Conservation (phyloP, 2,329 filamentous ascomycete genomes). For the Purpureocillium takamizusanense region DNA sequence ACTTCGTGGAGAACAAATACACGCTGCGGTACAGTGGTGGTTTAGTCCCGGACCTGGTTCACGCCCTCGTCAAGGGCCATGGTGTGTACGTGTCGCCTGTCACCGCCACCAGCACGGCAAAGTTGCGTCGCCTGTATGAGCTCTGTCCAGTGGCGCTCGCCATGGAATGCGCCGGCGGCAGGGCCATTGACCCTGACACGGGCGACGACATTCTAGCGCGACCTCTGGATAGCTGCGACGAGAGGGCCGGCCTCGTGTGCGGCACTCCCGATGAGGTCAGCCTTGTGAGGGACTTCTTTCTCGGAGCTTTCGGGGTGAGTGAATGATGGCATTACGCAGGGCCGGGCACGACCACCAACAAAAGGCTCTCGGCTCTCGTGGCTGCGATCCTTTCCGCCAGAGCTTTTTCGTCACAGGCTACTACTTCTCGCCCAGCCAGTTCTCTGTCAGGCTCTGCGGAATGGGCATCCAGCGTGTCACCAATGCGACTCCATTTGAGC, state of each 20-base stretch:
- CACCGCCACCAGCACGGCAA: conserved; percentile 39
- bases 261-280: conserved; percentile 41
- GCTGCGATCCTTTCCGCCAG: too few species aligned
- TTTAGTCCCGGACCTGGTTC: conserved; percentile 51
- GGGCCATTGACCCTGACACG: conserved; percentile 39
- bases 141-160: conserved; percentile 50
- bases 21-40: conserved; percentile 53
- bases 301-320: too few species aligned
- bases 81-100: conserved; percentile 53
- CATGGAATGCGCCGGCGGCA: conserved; percentile 50
- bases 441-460: too few species aligned
- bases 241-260: conserved; percentile 40
- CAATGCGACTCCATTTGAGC: too few species aligned
- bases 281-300: conserved; percentile 12
- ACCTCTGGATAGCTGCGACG: conserved; percentile 31
- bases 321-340: too few species aligned
- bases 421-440: too few species aligned
- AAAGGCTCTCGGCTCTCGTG: too few species aligned
- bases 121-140: conserved; percentile 51
- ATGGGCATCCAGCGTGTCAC: too few species aligned
- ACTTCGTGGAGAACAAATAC: conserved; percentile 43
- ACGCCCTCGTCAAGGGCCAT: conserved; percentile 51
- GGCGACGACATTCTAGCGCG: conserved; percentile 31
- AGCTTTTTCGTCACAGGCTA: too few species aligned
- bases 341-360: too few species aligned